Conservation (phyloP, 305 asterid genomes). For the Salvia sclarea region DNA sequence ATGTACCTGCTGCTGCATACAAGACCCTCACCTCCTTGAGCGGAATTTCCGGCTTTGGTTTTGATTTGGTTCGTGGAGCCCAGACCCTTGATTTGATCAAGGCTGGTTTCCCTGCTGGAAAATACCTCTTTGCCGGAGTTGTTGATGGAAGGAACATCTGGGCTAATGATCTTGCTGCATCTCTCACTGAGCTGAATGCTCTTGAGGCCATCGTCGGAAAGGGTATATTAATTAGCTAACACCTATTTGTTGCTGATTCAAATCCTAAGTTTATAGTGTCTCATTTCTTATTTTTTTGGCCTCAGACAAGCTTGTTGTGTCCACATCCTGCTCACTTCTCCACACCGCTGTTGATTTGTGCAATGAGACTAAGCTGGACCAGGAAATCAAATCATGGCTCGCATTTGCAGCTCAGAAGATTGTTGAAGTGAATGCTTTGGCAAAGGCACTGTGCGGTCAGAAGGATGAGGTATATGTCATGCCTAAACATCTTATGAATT, state of each 20-base stretch:
- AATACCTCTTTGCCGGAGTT: conserved; percentile 85
- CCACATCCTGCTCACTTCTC: conserved; percentile 85
- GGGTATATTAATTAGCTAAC: conserved; percentile 47
- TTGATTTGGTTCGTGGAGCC: conserved; percentile 89
- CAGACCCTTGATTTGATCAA: conserved; percentile 78
- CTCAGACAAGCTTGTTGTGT: conserved; percentile 84
- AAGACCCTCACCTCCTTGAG: conserved; percentile 70
- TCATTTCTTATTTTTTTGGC: conserved; percentile 3
- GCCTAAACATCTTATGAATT: neutral
- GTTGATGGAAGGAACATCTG: conserved; percentile 98
- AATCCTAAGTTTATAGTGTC: conserved; percentile 18
- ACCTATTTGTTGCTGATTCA: neutral
- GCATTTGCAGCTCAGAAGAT: conserved; percentile 94
- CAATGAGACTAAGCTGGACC: conserved; percentile 80
- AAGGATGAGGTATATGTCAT: conserved; percentile 64
- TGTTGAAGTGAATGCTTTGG: conserved; percentile 87
- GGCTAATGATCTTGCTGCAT: conserved; percentile 86
- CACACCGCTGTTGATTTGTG: conserved; percentile 90
- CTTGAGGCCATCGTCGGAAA: conserved; percentile 90
- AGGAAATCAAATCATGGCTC: conserved; percentile 89
- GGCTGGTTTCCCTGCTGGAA: conserved; percentile 80
- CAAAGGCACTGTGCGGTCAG: conserved; percentile 74
- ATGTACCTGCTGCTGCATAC: conserved; percentile 75
- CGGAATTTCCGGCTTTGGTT: conserved; percentile 75
- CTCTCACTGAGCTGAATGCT: conserved; percentile 57